Evolutionary conservation across 2,329 filamentous ascomycete genomes (phyloP), one percentile per base, ranked within the genome.

Genomic region (Mycocentrospora acerina): DNA sequence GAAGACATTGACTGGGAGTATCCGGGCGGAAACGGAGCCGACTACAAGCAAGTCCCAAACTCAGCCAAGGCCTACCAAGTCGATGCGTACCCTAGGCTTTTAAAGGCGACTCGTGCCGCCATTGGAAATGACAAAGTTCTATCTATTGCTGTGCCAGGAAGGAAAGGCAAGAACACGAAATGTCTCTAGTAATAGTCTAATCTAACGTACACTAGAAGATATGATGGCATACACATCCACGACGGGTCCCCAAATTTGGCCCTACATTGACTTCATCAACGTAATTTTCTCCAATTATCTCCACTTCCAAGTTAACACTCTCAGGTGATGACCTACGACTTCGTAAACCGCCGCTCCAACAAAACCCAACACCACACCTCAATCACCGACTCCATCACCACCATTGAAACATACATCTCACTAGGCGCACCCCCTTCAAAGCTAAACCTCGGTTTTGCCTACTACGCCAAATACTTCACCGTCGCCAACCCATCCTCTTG

Each of bases 301-400:
- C 7, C 6, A 17, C 12, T 7, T n/a, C 25, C 7, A 22, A 19
- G 12, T 17, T 38, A 19, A 33, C 24, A 8, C 12, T 18, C 14
- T 15, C 15, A 62, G 59, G 70, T 88, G 47, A 87, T 87, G 83
- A 75, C 78, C 2, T 88, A 88, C 60, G 85, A 88, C 57, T 60
- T 88, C 32, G 83, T 85, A 77, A 87, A 86, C 67, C 55, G 84
- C 24, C 80, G 85, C 24, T 80, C 87, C 66, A 80, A 66, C 29
- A 59, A 71, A 8, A 86, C 84, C 3, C 74, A 70, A 24, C 85
- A 88, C 62, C 83, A 86, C 58, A 82, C 76, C 29, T 80, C 80
- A n/a, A 71, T 87, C 6, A 56, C 69, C 11, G 75, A 70, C 8
- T 82, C 82, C 1, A 62, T 75, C 6, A 68, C 73, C 4, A 70